Percentiles rank a stretch among this genome's conserved stretches.
These are phyloP conservation scores for Galerina marginata DNA, from an alignment of 768 basidiomycete genomes.

Conservation along the genomic window DNA sequence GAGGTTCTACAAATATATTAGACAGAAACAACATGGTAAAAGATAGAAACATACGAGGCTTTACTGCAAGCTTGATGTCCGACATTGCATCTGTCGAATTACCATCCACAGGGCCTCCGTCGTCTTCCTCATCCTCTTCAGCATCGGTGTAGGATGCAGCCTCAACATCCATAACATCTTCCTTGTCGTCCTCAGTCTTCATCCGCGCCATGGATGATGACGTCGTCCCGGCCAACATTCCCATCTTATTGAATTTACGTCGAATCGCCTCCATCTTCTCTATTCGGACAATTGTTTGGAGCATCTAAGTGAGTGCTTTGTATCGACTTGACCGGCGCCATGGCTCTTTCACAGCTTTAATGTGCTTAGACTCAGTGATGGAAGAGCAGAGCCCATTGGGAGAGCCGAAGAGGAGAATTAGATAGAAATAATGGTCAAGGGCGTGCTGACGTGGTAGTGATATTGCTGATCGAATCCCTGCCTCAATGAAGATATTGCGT, in stretches of 20 bases:
- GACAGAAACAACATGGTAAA: background rate
- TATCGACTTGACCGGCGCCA: conserved; percentile 33
- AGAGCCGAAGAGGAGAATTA: conserved; percentile 25
- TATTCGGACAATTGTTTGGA: conserved; percentile 27
- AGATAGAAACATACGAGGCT: conserved; percentile 3
- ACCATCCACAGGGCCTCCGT: conserved; percentile 3
- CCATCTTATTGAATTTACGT: too few relatives aligned
- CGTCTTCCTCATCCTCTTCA: conserved; percentile 12
- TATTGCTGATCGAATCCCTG: too few relatives aligned
- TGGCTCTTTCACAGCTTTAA: conserved; percentile 35
- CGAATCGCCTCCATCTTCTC: conserved; percentile 27
- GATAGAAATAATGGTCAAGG: conserved; percentile 21
- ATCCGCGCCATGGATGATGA: conserved; percentile 14
- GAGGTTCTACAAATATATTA: conserved; percentile 7
- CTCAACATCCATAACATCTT: too few relatives aligned
- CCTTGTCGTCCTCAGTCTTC: background rate
- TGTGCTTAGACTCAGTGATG: conserved; percentile 36
- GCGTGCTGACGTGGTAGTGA: conserved; percentile 30
- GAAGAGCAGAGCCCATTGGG: conserved; percentile 34
- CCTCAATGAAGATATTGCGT: too few relatives aligned
- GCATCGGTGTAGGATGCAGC: too few relatives aligned
- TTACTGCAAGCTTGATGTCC: conserved; percentile 18
- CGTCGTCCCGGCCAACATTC: conserved; percentile 19
- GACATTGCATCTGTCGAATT: conserved; percentile 1
- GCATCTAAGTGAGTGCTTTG: conserved; percentile 38